A percentile compares a stretch with the other conserved stretches of the same genome.
Evolutionary conservation across 148 eudicot genomes (phyloP).

Genomic region (Diospyros kaki): DNA sequence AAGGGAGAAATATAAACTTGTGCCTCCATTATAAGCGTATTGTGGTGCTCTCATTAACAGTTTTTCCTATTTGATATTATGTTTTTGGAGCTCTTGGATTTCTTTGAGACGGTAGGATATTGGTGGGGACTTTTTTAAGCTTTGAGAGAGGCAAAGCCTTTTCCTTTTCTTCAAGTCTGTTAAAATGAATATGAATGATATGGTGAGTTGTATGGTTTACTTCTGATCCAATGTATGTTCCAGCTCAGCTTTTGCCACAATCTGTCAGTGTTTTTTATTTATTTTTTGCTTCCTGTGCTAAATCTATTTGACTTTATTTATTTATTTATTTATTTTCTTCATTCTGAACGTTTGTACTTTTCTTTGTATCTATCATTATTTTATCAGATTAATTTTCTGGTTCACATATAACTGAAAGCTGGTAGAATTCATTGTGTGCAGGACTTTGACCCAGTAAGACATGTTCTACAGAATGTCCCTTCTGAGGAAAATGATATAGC

Average conservation of each 20-base stretch:
- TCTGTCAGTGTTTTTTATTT: not conserved
- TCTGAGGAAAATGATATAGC: constrained; percentile 66
- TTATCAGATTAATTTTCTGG: not conserved
- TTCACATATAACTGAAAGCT: constrained; percentile 12
- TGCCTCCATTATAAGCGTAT: not conserved
- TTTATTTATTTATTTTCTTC: not conserved
- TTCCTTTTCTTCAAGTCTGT: too few relatives aligned
- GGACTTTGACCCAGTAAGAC: constrained; percentile 85
- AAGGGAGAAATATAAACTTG: not conserved
- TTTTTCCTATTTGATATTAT: not conserved
- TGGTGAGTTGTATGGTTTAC: not conserved
- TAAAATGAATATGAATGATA: not conserved
- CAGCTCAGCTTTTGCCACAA: not conserved
- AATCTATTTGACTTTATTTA: not conserved
- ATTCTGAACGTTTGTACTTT: not conserved
- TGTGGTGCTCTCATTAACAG: not conserved
- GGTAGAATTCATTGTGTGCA: constrained; percentile 21
- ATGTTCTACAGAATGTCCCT: constrained; percentile 60
- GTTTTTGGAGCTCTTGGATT: not conserved
- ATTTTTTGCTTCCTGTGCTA: not conserved
- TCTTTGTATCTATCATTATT: not conserved
- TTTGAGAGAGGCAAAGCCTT: not conserved
- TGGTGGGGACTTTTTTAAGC: not conserved
- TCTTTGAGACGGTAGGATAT: not conserved
- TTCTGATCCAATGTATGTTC: not conserved